These are phyloP conservation scores for Metschnikowia amazonensis DNA, from an alignment of 805 yeast genomes.

Conservation along the genomic window DNA sequence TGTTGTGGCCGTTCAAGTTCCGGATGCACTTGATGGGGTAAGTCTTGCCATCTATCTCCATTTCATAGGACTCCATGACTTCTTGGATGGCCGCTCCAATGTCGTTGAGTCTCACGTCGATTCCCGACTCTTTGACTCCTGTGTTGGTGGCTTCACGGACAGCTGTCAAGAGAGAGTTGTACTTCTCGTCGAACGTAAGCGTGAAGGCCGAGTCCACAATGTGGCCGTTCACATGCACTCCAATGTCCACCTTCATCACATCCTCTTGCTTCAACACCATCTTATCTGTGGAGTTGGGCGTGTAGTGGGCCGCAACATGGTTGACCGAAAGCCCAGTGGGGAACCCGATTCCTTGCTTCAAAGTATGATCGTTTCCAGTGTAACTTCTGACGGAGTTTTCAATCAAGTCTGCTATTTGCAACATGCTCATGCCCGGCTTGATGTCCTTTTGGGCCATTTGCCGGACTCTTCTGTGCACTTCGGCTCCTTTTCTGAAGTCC, in stretches of 20 bases:
- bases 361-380: constrained; percentile 61
- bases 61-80: constrained; percentile 94
- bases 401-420: constrained; percentile 82
- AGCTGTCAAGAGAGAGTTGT: constrained; percentile 76
- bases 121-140: constrained; percentile 89
- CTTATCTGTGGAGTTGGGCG: constrained; percentile 94
- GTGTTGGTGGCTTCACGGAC: constrained; percentile 92
- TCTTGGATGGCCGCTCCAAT: constrained; percentile 96
- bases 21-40: constrained; percentile 85
- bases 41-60: constrained; percentile 82
- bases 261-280: constrained; percentile 78
- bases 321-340: constrained; percentile 96
- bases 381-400: constrained; percentile 80
- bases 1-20: constrained; percentile 92
- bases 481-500: constrained; percentile 93
- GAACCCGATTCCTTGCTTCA: constrained; percentile 86
- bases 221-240: constrained; percentile 92
- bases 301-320: constrained; percentile 95
- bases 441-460: constrained; percentile 68
- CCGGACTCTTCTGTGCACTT: constrained; percentile 89
- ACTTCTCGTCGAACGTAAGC: constrained; percentile 77
- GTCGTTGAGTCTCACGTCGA: constrained; percentile 91
- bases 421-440: constrained; percentile 89
- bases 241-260: constrained; percentile 94
- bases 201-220: constrained; percentile 96